phyloP scores from a whole-genome alignment of 2,329 filamentous ascomycete species.

The Aureobasidium sp. region DNA sequence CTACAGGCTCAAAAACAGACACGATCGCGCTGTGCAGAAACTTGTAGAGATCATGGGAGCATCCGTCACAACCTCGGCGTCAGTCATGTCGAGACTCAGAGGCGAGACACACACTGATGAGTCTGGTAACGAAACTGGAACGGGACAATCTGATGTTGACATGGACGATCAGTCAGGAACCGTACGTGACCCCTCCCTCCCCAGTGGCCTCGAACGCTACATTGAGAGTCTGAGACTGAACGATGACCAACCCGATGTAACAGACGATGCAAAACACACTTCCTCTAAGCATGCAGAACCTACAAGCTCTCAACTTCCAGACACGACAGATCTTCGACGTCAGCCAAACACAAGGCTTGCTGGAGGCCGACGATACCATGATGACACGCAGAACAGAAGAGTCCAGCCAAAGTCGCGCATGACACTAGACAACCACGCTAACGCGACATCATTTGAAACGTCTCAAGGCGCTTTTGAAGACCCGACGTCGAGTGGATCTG shows the following conservation, averaged over 20 bases:
- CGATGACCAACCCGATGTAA: background rate
- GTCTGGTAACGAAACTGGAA: conserved; percentile 6
- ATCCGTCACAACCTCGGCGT: conserved; percentile 51
- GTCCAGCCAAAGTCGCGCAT: background rate
- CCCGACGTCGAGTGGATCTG: background rate
- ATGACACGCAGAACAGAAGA: conserved; percentile 1
- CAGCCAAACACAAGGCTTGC: background rate
- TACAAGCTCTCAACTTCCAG: conserved; percentile 33
- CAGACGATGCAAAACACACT: conserved; percentile 12
- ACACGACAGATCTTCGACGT: background rate
- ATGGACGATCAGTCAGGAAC: conserved; percentile 1
- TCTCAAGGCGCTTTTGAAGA: background rate
- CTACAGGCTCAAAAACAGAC: conserved; percentile 62
- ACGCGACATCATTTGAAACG: background rate
- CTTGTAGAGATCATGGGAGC: conserved; percentile 71
- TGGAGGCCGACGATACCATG: conserved; percentile 5
- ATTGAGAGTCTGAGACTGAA: background rate
- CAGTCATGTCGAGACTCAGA: conserved; percentile 36
- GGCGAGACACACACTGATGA: conserved; percentile 11
- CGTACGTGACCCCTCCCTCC: conserved; percentile 12
- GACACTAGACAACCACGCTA: background rate
- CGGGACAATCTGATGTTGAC: conserved; percentile 8
- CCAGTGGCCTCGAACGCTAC: background rate
- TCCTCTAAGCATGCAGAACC: conserved; percentile 27
- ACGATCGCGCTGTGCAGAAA: conserved; percentile 61